Evolutionary conservation across 108 stramenopile genomes (phyloP).

Genomic region (Halocafeteria seosinensis): DNA sequence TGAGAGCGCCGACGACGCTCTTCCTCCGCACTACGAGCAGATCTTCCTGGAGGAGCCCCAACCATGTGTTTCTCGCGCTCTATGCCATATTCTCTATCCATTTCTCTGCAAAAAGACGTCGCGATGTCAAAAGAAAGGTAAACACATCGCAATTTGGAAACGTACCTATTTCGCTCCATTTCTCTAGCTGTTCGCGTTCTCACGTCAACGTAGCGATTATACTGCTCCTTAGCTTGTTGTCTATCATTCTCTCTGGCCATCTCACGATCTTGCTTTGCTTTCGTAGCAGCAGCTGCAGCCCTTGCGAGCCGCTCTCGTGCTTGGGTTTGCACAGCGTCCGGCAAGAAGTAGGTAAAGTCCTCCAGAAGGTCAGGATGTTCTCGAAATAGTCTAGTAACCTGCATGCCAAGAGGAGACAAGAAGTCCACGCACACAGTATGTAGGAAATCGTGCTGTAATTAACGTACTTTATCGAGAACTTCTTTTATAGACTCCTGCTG

Average conservation of each 20-base stretch:
- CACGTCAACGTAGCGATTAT: not conserved
- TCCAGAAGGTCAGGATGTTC: constrained; percentile 92
- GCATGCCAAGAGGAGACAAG: no score
- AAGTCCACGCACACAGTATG: no score
- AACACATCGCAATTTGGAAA: no score
- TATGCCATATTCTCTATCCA: not conserved
- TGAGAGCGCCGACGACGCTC: not conserved
- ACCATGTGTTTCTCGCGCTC: not conserved
- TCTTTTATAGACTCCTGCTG: constrained; percentile 94
- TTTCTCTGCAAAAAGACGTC: no score
- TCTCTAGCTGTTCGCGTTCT: not conserved
- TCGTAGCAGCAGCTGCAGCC: not conserved
- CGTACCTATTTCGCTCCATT: not conserved
- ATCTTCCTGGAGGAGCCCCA: constrained; percentile 1
- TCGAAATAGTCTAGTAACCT: constrained; percentile 75
- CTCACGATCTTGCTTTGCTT: not conserved
- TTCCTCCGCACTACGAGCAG: constrained; percentile 1
- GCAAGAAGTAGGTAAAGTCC: constrained; percentile 95
- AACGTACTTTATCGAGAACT: constrained; percentile 80
- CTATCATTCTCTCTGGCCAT: not conserved
- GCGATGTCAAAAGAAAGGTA: no score
- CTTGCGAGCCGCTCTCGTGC: constrained; percentile 58
- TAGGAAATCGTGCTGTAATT: no score
- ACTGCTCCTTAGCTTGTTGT: not conserved
- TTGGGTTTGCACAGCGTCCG: constrained; percentile 90